Evolutionary conservation across 2,329 filamentous ascomycete genomes (phyloP).

Genomic region (Alternaria atra): DNA sequence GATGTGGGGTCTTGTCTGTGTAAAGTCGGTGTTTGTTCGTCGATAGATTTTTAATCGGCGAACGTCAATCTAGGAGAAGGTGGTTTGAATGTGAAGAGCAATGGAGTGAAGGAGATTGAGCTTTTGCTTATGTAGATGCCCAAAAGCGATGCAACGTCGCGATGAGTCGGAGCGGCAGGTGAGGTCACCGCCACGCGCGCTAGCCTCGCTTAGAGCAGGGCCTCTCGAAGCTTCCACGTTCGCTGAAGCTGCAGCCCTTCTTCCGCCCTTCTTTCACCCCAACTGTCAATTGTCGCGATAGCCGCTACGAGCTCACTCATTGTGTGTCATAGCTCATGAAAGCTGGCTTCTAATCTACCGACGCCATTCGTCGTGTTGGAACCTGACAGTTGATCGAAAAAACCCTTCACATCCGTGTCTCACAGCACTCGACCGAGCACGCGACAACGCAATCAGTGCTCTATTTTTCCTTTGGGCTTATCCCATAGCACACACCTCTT

Average conservation of each 20-base stretch:
- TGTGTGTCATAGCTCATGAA: background rate
- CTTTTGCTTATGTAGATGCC: conserved; percentile 24
- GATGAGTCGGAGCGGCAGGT: conserved; percentile 30
- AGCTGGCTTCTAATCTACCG: background rate
- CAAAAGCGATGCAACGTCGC: conserved; percentile 20
- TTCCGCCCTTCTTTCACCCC: conserved; percentile 16
- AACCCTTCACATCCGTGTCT: background rate
- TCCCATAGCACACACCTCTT: conserved; percentile 29
- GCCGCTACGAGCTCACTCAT: conserved; percentile 14
- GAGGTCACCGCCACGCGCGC: conserved; percentile 34
- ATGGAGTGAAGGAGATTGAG: conserved; percentile 6
- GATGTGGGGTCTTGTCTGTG: conserved; percentile 22
- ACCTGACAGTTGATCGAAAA: background rate
- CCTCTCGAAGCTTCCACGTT: conserved; percentile 31
- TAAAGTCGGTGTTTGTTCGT: conserved; percentile 15
- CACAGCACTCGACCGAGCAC: background rate
- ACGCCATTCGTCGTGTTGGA: background rate
- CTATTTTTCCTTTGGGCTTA: background rate
- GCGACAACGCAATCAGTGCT: background rate
- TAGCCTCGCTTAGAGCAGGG: conserved; percentile 24
- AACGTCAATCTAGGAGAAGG: background rate
- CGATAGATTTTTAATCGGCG: conserved; percentile 16
- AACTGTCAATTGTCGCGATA: conserved; percentile 4
- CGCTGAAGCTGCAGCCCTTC: conserved; percentile 21
- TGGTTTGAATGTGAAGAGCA: conserved; percentile 10